Evolutionary conservation across 192 early-diverging fungal species (phyloP), one percentile per base, ranked within the genome.

Genomic region (Coemansia umbellata): DNA sequence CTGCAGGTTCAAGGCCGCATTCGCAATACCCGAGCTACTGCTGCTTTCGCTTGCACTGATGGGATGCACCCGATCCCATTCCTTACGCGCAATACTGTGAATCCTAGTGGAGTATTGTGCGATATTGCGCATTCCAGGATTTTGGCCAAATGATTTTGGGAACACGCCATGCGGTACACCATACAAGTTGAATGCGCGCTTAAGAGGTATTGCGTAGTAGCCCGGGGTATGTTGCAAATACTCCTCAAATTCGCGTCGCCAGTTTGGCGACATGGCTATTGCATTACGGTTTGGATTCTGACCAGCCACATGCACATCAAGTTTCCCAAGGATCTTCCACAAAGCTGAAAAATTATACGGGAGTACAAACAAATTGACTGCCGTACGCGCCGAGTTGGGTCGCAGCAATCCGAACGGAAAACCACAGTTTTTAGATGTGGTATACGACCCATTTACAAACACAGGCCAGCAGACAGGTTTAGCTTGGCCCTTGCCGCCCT

Each of bases 321-420:
- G 63, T 50, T 69, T 79, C 53, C 72, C 65, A 23, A 90, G 61
- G 17, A 88, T 58, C 24, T 74, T 81, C 64, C 91, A 92, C n/a
- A 91, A 69, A 28, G 72, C 78, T 1, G 84, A 82, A 54, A 83
- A 92, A 56, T 91, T 89, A 64, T 92, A 92, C 2, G 90, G 86
- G 40, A 90, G 62, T 5, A 89, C 66, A 31, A 86, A 89, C 55
- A 92, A 54, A 24, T 85, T 86, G 27, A 92, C 90, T 3, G 79
- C 78, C 22, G 80, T 84, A 27, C 81, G 79, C 15, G 72, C 69
- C 1, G 80, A 76, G 56, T 81, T 86, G 23, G 82, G 81, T 51
- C 85, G 86, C 30, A 92, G 55, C 24, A 85, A 87, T 11, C 89
- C 90, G 58, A 90, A 91, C 3, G 88, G 84, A 36, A 80, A 81